phyloP scores from a whole-genome alignment of 129 eudicot species.

The Artemisia annua region DNA sequence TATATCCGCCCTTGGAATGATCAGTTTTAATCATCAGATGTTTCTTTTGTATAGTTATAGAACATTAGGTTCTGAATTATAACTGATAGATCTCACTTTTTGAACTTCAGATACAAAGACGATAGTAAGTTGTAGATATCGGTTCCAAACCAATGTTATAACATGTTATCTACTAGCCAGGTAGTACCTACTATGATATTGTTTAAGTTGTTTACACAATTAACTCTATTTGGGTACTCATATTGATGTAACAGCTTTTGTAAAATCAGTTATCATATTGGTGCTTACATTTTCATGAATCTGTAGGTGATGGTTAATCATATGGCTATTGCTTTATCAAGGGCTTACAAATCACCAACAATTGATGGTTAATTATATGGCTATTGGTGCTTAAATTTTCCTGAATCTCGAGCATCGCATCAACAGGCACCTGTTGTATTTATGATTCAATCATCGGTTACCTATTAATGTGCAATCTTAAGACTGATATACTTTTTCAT shows the following conservation, averaged over 20 bases:
- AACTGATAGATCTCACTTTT: too few relatives aligned
- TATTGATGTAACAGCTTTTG: conserved; percentile 1
- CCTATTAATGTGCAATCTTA: neutral
- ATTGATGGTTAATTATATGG: conserved; percentile 84
- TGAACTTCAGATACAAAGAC: too few relatives aligned
- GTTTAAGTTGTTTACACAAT: too few relatives aligned
- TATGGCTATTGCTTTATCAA: conserved; percentile 94
- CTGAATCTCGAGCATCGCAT: too few relatives aligned
- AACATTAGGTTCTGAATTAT: too few relatives aligned
- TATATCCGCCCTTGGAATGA: too few relatives aligned
- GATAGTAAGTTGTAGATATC: too few relatives aligned
- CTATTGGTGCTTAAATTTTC: too few relatives aligned
- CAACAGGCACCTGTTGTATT: conserved; percentile 63
- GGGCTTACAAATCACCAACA: conserved; percentile 80
- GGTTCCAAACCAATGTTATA: too few relatives aligned
- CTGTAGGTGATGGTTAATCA: conserved; percentile 87
- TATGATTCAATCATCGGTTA: neutral
- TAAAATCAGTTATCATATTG: neutral
- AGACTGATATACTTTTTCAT: neutral
- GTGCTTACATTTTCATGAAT: neutral
- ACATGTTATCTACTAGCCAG: too few relatives aligned
- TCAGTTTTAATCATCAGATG: too few relatives aligned
- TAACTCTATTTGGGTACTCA: neutral
- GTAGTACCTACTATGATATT: neutral
- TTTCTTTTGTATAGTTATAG: too few relatives aligned